Conservation (phyloP, 495 filamentous ascomycete species). For the Xeromyces bisporus region DNA sequence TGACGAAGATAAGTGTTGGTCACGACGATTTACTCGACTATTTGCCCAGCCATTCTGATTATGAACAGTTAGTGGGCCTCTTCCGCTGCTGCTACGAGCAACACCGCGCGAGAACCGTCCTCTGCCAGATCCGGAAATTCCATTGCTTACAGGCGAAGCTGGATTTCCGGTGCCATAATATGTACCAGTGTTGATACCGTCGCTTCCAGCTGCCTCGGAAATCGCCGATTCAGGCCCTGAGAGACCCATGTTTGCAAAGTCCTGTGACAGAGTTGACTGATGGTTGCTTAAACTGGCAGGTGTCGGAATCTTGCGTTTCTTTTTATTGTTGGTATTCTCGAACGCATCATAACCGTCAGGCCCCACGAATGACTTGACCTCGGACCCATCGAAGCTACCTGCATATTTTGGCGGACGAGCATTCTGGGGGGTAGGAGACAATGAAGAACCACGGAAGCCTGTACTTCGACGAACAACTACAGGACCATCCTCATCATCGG, state of each 20-base stretch:
- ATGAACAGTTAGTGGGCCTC: slow-evolving; percentile 43
- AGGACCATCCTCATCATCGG: slow-evolving; percentile 29
- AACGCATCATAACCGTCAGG: slow-evolving; percentile 91
- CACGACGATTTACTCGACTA: slow-evolving; percentile 17
- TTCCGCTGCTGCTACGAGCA: slow-evolving; percentile 33
- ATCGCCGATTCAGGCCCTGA: slow-evolving; percentile 27
- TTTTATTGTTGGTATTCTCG: slow-evolving; percentile 98
- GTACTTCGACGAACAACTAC: slow-evolving; percentile 30
- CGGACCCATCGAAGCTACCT: slow-evolving; percentile 12
- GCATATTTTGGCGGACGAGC: slow-evolving; percentile 12
- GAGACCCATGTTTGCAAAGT: slow-evolving; percentile 46
- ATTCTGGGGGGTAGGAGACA: slow-evolving; percentile 18
- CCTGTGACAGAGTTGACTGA: slow-evolving; percentile 42
- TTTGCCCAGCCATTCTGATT: slow-evolving; percentile 22
- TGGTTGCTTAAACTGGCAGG: slow-evolving; percentile 53
- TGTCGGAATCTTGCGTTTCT: slow-evolving; percentile 94
- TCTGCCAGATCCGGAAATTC: slow-evolving; percentile 62
- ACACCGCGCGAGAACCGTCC: slow-evolving; percentile 54
- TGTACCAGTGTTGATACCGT: slow-evolving; percentile 31
- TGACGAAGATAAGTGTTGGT: slow-evolving; percentile 23
- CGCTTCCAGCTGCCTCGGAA: slow-evolving; percentile 21
- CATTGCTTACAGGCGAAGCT: slow-evolving; percentile 33
- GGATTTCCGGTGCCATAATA: slow-evolving; percentile 40
- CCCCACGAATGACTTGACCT: slow-evolving; percentile 21
- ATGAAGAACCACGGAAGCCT: slow-evolving; percentile 23